Conservation (phyloP, 805 yeast genomes). For the Candida gorgasii region DNA sequence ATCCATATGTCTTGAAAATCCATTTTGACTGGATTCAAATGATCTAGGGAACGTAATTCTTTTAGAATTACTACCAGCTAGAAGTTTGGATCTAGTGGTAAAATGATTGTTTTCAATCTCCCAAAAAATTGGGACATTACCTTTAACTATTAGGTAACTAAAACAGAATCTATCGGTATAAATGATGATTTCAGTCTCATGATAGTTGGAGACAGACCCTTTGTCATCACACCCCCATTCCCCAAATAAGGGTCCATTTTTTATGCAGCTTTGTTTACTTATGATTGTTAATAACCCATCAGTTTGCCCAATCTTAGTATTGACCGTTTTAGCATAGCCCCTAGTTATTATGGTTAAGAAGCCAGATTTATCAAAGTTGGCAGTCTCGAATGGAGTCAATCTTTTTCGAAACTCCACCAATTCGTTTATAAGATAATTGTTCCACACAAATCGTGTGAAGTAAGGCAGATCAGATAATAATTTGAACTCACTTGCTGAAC, state of each 20-base stretch:
- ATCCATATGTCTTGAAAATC: constrained; percentile 53
- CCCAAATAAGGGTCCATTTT: constrained; percentile 53
- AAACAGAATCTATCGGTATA: constrained; percentile 42
- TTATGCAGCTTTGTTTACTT: constrained; percentile 51
- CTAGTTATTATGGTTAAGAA: constrained; percentile 50
- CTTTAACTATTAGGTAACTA: constrained; percentile 48
- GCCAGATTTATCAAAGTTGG: constrained; percentile 45
- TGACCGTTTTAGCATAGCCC: constrained; percentile 52
- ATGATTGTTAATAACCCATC: constrained; percentile 49
- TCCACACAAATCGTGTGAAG: constrained; percentile 53
- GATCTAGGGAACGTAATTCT: constrained; percentile 49
- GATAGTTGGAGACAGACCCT: constrained; percentile 52
- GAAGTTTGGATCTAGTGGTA: constrained; percentile 26
- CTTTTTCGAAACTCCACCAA: constrained; percentile 48
- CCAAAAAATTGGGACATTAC: constrained; percentile 60
- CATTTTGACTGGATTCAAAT: constrained; percentile 54
- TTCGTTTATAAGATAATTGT: constrained; percentile 46
- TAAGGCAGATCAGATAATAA: constrained; percentile 40
- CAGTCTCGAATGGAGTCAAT: constrained; percentile 40
- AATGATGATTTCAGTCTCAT: constrained; percentile 52
- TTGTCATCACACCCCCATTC: constrained; percentile 61
- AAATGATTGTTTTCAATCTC: constrained; percentile 45
- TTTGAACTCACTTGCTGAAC: constrained; percentile 16
- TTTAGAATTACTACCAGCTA: constrained; percentile 39
- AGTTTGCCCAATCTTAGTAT: constrained; percentile 31